phyloP scores from a whole-genome alignment of 148 eudicot species.

The Diospyros kaki region DNA sequence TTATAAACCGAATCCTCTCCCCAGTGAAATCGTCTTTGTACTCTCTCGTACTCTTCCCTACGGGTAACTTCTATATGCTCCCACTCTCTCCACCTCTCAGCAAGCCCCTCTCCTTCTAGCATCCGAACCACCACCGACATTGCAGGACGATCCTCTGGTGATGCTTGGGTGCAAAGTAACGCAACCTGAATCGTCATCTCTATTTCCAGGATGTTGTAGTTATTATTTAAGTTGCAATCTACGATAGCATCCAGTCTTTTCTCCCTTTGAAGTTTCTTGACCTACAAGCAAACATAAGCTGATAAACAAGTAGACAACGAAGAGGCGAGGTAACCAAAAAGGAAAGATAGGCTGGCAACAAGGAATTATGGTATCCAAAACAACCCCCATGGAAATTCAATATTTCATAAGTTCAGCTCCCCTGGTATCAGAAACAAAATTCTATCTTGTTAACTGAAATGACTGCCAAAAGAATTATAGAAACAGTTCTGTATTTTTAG shows the following conservation, averaged over 20 bases:
- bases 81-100: constrained; percentile 95
- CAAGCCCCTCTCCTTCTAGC: constrained; percentile 96
- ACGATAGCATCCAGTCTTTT: constrained; percentile 69
- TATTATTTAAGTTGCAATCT: constrained; percentile 50
- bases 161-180: constrained; percentile 71
- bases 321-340: too few relatives aligned
- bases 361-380: not conserved
- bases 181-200: constrained; percentile 90
- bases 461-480: too few relatives aligned
- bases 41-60: constrained; percentile 62
- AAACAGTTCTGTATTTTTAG: too few relatives aligned
- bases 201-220: constrained; percentile 55
- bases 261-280: constrained; percentile 76
- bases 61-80: constrained; percentile 68
- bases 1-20: constrained; percentile 68
- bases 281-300: constrained; percentile 32
- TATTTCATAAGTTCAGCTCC: not conserved
- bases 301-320: not conserved
- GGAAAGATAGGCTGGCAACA: not conserved
- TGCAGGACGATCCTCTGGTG: constrained; percentile 83
- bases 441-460: too few relatives aligned
- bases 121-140: constrained; percentile 91
- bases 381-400: not conserved
- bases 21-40: constrained; percentile 81
- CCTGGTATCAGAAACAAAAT: not conserved